Evolutionary conservation across 1,139 yeast species (phyloP).

Genomic region (Yamadazyma aaseri): DNA sequence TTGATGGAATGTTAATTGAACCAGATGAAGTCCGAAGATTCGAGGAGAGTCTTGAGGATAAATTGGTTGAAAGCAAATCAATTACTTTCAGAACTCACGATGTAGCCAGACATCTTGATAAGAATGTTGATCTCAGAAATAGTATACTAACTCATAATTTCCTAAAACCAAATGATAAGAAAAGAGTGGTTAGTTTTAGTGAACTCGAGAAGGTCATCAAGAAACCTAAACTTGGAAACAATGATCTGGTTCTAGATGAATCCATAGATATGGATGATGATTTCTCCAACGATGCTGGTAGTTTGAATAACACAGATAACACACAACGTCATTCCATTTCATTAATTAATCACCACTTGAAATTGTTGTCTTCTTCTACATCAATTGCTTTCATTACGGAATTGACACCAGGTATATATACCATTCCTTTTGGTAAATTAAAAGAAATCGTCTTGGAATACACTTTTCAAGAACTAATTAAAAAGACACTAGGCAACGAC

Average conservation of each 20-base stretch:
- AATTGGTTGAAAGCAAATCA: slow-evolving; percentile 37
- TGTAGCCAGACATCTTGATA: slow-evolving; percentile 45
- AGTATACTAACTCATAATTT: slow-evolving; percentile 45
- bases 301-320: slow-evolving; percentile 10
- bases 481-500: slow-evolving; percentile 55
- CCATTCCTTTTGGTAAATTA: slow-evolving; percentile 43
- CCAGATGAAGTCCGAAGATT: slow-evolving; percentile 38
- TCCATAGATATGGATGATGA: slow-evolving; percentile 6
- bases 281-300: slow-evolving; percentile 12
- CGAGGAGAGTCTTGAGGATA: slow-evolving; percentile 30
- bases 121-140: slow-evolving; percentile 44
- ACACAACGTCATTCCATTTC: slow-evolving; percentile 19
- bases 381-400: slow-evolving; percentile 47
- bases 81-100: slow-evolving; percentile 55
- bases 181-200: slow-evolving; percentile 25
- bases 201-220: slow-evolving; percentile 24
- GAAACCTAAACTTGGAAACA: slow-evolving; percentile 44
- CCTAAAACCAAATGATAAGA: slow-evolving; percentile 27
- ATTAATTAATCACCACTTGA: slow-evolving; percentile 48
- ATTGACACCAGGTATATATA: slow-evolving; percentile 40
- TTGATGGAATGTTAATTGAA: slow-evolving; percentile 39
- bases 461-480: slow-evolving; percentile 61
- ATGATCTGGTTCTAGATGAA: slow-evolving; percentile 15
- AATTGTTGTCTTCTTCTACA: slow-evolving; percentile 46
- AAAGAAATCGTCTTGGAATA: slow-evolving; percentile 47